Conservation (phyloP, 768 basidiomycete species). For the Lentinula lateritia region DNA sequence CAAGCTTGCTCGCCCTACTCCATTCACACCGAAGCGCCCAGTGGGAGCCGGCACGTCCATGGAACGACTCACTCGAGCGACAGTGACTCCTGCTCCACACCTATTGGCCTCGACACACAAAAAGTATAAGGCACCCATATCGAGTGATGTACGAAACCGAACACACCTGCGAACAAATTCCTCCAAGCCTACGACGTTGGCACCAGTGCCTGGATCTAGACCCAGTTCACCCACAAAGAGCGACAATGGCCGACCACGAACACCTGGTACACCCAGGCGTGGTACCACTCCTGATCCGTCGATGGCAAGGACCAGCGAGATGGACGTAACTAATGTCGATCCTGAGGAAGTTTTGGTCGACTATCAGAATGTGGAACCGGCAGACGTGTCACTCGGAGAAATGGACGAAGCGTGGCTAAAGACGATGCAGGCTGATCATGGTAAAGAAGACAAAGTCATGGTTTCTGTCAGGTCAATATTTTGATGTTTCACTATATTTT, state of each 20-base stretch:
- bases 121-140: conserved; percentile 65
- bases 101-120: conserved; percentile 40
- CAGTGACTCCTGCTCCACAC: conserved; percentile 19
- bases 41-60: conserved; percentile 25
- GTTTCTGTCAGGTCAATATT: conserved; percentile 61
- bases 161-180: conserved; percentile 10
- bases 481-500: neutral
- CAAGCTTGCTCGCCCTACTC: conserved; percentile 33
- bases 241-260: conserved; percentile 37
- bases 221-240: conserved; percentile 37
- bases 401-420: conserved; percentile 55
- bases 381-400: conserved; percentile 58
- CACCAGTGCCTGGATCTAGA: conserved; percentile 43
- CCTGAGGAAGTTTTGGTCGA: conserved; percentile 75
- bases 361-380: conserved; percentile 60
- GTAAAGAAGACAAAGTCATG: conserved; percentile 81
- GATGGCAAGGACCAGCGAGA: conserved; percentile 51
- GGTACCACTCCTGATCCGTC: conserved; percentile 42
- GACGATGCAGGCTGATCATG: conserved; percentile 41
- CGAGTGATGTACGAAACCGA: conserved; percentile 32
- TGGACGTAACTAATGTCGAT: conserved; percentile 73
- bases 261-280: conserved; percentile 45
- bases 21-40: conserved; percentile 55
- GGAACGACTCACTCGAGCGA: conserved; percentile 27
- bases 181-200: conserved; percentile 23